Evolutionary conservation across 78 protist genomes (phyloP).

Genomic region (Creolimax fragrantissima): DNA sequence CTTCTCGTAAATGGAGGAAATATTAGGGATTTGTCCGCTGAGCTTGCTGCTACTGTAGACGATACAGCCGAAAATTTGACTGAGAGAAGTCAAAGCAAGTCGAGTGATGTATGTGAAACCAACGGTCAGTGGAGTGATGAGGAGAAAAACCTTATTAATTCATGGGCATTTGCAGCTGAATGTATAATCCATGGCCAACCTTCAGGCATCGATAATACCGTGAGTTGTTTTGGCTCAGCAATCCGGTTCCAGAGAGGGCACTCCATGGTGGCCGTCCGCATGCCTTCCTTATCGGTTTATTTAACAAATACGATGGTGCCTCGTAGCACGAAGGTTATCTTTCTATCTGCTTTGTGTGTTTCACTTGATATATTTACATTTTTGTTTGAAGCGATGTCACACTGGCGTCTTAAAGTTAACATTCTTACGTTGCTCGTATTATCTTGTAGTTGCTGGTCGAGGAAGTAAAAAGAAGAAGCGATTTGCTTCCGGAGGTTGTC

Average conservation of each 20-base stretch:
- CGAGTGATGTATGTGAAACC: background rate
- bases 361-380: too few species aligned
- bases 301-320: slow-evolving; percentile 20
- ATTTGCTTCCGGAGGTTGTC: background rate
- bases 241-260: background rate
- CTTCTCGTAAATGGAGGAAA: background rate
- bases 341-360: too few species aligned
- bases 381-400: too few species aligned
- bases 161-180: slow-evolving; percentile 35
- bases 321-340: slow-evolving; percentile 4
- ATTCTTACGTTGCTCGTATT: too few species aligned
- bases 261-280: background rate
- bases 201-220: slow-evolving; percentile 41
- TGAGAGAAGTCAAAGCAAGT: background rate
- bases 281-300: background rate
- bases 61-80: background rate
- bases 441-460: background rate
- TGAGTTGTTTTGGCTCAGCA: slow-evolving; percentile 12
- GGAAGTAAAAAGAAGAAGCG: background rate
- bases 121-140: background rate
- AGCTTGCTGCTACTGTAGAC: background rate
- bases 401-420: too few species aligned
- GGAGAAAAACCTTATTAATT: slow-evolving; percentile 11
- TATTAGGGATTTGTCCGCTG: background rate
- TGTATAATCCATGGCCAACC: slow-evolving; percentile 28